Conservation (phyloP, 768 basidiomycete species). For the Auricularia heimuer region DNA sequence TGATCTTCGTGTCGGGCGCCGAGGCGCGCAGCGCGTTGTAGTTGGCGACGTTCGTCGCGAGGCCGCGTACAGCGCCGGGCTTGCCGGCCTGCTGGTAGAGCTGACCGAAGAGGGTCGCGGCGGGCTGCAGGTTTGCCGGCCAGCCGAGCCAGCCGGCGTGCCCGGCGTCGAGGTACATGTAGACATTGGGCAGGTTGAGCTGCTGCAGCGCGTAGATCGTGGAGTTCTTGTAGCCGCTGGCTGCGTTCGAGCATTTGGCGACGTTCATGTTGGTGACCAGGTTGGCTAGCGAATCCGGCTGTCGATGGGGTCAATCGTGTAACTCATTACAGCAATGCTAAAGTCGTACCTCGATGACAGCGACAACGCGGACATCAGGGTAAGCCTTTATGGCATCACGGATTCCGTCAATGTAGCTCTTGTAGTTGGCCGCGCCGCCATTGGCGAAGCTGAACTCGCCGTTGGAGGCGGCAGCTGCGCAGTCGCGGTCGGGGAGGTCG, state of each 20-base stretch:
- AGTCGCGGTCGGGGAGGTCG: constrained; percentile 59
- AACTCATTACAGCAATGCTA: no score
- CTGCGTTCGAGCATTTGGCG: constrained; percentile 44
- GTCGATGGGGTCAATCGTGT: no score
- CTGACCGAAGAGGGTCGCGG: constrained; percentile 43
- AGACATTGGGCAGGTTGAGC: constrained; percentile 45
- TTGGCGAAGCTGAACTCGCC: constrained; percentile 55
- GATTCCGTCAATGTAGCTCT: constrained; percentile 51
- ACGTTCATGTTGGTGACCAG: constrained; percentile 59
- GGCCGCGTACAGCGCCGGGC: constrained; percentile 46
- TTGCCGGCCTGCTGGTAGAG: constrained; percentile 43
- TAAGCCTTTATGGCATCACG: constrained; percentile 47
- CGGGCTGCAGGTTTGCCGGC: constrained; percentile 52
- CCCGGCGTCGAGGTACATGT: constrained; percentile 54
- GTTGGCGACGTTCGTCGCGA: constrained; percentile 41
- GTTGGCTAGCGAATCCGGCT: constrained; percentile 57
- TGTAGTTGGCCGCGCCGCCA: constrained; percentile 45
- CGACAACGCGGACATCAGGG: constrained; percentile 53
- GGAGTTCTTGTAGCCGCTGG: constrained; percentile 35
- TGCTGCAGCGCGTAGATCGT: constrained; percentile 31
- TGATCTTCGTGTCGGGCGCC: constrained; percentile 46
- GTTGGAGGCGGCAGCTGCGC: constrained; percentile 54
- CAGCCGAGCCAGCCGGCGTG: constrained; percentile 57
- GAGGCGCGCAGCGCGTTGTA: constrained; percentile 32
- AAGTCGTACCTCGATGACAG: constrained; percentile 37